Evolutionary conservation across 2,329 filamentous ascomycete genomes (phyloP).

Genomic region (Lachnellula hyalina): DNA sequence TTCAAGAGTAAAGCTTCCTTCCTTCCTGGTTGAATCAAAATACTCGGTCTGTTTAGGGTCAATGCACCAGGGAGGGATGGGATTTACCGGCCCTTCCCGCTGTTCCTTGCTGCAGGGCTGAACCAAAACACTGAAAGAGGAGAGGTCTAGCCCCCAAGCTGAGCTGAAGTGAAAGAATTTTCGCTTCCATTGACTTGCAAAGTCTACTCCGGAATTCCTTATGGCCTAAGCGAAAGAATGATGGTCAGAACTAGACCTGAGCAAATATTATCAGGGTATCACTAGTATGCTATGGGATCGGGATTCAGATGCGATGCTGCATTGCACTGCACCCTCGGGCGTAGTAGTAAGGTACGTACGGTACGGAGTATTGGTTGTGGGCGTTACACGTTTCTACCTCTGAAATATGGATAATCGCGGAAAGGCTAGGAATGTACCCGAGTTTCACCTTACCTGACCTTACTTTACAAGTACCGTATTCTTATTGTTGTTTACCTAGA

Average conservation of each 20-base stretch:
- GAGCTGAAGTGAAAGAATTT: background rate
- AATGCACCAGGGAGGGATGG: background rate
- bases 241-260: background rate
- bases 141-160: background rate
- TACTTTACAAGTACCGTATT: background rate
- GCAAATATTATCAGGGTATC: background rate
- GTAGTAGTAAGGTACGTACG: background rate
- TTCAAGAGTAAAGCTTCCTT: background rate
- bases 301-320: background rate
- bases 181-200: background rate
- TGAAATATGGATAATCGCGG: background rate
- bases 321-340: background rate
- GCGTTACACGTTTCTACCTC: background rate
- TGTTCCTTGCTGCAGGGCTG: too few relatives aligned
- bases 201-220: background rate
- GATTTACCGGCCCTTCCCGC: too few relatives aligned
- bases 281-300: background rate
- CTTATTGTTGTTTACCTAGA: background rate
- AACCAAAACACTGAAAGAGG: background rate
- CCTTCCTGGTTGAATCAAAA: too few relatives aligned
- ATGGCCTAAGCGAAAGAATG: too few relatives aligned
- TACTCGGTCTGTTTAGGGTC: too few relatives aligned
- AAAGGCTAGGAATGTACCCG: background rate
- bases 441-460: background rate
- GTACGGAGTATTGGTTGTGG: background rate